Percentiles rank a stretch among this genome's conserved stretches.
Evolutionary conservation across 2,329 filamentous ascomycete genomes (phyloP).

Genomic region (Verticillium longisporum): DNA sequence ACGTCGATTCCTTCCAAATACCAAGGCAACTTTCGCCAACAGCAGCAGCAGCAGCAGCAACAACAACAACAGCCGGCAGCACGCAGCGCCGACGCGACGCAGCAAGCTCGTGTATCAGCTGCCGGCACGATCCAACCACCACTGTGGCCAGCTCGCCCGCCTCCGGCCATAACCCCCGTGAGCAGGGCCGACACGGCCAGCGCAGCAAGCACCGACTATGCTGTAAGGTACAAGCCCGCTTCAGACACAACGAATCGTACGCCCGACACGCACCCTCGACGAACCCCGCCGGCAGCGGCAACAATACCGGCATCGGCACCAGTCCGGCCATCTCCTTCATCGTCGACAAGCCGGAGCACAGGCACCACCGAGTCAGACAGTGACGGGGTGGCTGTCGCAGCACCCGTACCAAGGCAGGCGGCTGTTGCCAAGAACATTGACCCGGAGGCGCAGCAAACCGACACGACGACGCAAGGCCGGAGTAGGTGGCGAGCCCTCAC

Average conservation of each 20-base stretch:
- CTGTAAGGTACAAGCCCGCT: slow-evolving; percentile 52
- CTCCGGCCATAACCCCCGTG: slow-evolving; percentile 47
- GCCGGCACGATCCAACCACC: slow-evolving; percentile 38
- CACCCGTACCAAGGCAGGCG: slow-evolving; percentile 8
- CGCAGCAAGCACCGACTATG: slow-evolving; percentile 58
- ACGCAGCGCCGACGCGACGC: slow-evolving; percentile 1
- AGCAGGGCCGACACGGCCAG: slow-evolving; percentile 58
- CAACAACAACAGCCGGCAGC: slow-evolving; percentile 1
- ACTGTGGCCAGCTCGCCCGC: slow-evolving; percentile 49
- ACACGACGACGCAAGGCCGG: slow-evolving; percentile 7
- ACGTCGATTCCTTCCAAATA: slow-evolving; percentile 32
- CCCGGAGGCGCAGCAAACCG: slow-evolving; percentile 16
- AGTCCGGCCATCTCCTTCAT: background rate
- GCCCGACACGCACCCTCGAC: slow-evolving; percentile 15
- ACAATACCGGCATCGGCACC: background rate
- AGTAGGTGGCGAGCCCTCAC: slow-evolving; percentile 22
- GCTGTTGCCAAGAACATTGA: slow-evolving; percentile 13
- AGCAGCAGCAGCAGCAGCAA: too few species aligned
- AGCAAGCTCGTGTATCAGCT: slow-evolving; percentile 19
- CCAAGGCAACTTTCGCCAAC: slow-evolving; percentile 10
- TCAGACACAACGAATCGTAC: slow-evolving; percentile 44
- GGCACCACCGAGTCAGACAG: slow-evolving; percentile 1
- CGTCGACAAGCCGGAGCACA: background rate
- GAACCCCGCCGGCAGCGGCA: background rate
- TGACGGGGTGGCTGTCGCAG: slow-evolving; percentile 2